Conservation (phyloP, 2,329 filamentous ascomycete genomes). For the Catunica adiposa region DNA sequence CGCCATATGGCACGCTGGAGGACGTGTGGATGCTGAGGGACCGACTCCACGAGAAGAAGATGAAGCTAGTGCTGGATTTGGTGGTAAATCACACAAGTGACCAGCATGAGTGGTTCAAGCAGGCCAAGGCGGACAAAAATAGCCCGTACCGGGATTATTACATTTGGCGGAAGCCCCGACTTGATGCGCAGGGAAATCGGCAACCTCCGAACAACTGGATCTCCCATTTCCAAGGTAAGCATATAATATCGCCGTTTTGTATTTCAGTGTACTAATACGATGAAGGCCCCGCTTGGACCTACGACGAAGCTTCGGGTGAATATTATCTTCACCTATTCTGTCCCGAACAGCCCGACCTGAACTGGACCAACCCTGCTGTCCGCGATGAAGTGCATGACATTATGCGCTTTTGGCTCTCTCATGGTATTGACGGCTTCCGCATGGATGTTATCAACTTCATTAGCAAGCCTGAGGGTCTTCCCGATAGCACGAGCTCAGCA, state of each 20-base stretch:
- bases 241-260: neutral
- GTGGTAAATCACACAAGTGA: conserved; percentile 56
- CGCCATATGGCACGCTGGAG: conserved; percentile 47
- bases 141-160: conserved; percentile 45
- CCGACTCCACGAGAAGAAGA: conserved; percentile 42
- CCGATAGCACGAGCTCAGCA: conserved; percentile 24
- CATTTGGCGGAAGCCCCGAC: conserved; percentile 45
- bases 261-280: neutral
- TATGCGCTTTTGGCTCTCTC: conserved; percentile 59
- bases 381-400: conserved; percentile 49
- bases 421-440: conserved; percentile 49
- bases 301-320: conserved; percentile 31
- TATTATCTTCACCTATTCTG: conserved; percentile 54
- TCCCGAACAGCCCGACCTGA: conserved; percentile 57
- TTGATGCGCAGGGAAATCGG: conserved; percentile 38
- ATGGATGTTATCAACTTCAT: conserved; percentile 54
- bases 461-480: conserved; percentile 42
- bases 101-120: conserved; percentile 52
- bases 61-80: conserved; percentile 56
- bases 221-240: conserved; percentile 12
- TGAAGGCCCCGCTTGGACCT: conserved; percentile 31
- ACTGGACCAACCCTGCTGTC: conserved; percentile 56
- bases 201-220: conserved; percentile 46
- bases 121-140: conserved; percentile 40
- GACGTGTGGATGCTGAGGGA: conserved; percentile 50